phyloP scores from a whole-genome alignment of 345 rosid species.

The Euphorbia tirucalli region DNA sequence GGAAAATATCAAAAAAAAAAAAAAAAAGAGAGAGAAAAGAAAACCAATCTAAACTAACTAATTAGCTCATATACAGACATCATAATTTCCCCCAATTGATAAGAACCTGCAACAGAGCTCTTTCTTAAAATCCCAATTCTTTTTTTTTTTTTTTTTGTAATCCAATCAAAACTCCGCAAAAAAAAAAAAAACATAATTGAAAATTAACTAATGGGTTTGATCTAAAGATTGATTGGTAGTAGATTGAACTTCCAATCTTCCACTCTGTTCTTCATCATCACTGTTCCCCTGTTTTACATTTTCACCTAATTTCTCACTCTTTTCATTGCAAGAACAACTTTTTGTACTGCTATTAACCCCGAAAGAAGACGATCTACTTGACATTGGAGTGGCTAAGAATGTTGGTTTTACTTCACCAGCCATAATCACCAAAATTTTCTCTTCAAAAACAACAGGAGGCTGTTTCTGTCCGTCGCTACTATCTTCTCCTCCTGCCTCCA shows the following conservation, averaged over 20 bases:
- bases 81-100: constrained; percentile 20
- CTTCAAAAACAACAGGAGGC: constrained; percentile 40
- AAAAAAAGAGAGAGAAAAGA: too few relatives aligned
- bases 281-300: constrained; percentile 22
- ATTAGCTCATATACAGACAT: neutral
- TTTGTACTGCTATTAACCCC: constrained; percentile 37
- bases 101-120: neutral
- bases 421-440: constrained; percentile 82
- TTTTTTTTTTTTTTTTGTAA: too few relatives aligned
- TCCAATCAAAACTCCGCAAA: neutral
- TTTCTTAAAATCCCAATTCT: neutral
- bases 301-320: constrained; percentile 28
- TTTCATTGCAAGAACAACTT: constrained; percentile 37
- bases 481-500: constrained; percentile 52
- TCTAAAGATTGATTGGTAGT: constrained; percentile 10
- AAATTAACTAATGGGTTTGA: constrained; percentile 16
- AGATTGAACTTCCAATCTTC: constrained; percentile 10
- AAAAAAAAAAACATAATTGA: neutral
- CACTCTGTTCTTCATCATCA: constrained; percentile 21
- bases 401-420: constrained; percentile 77
- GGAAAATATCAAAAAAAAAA: neutral
- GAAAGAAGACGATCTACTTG: constrained; percentile 42
- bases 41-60: constrained; percentile 3
- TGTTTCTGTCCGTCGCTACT: constrained; percentile 28
- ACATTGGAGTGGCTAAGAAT: constrained; percentile 67